These are phyloP conservation scores for Elsinoe australis DNA, from an alignment of 2,329 filamentous ascomycete species.

Conservation along the genomic window DNA sequence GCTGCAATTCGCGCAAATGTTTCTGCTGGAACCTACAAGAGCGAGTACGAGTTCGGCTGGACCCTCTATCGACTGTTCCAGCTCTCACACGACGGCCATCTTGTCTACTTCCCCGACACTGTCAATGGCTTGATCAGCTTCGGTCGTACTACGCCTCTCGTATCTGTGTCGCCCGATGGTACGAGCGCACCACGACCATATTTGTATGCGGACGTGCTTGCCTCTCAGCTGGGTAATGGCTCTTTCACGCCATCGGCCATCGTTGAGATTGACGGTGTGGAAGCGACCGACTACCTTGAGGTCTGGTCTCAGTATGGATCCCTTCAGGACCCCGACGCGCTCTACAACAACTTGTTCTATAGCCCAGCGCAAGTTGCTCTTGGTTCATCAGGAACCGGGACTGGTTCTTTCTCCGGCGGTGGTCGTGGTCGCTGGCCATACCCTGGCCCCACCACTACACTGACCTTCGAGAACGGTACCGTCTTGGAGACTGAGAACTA, in stretches of 20 bases:
- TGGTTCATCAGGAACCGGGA: slow-evolving; percentile 34
- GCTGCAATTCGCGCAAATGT: slow-evolving; percentile 36
- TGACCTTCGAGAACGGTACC: slow-evolving; percentile 42
- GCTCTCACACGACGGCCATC: slow-evolving; percentile 58
- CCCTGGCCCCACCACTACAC: slow-evolving; percentile 37
- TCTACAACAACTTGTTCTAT: slow-evolving; percentile 48
- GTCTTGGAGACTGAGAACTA: slow-evolving; percentile 36
- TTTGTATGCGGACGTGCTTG: slow-evolving; percentile 42
- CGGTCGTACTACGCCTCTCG: slow-evolving; percentile 43
- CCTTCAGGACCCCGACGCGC: slow-evolving; percentile 51
- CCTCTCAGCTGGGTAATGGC: slow-evolving; percentile 34
- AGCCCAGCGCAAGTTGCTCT: slow-evolving; percentile 38
- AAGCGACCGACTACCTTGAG: slow-evolving; percentile 44
- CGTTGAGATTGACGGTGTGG: slow-evolving; percentile 49
- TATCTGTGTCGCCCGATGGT: slow-evolving; percentile 57
- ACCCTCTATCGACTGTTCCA: slow-evolving; percentile 49
- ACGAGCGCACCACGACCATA: slow-evolving; percentile 51
- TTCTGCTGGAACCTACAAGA: slow-evolving; percentile 31
- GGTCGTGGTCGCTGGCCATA: slow-evolving; percentile 39
- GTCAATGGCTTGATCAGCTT: slow-evolving; percentile 47
- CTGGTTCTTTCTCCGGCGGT: slow-evolving; percentile 40
- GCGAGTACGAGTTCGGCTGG: slow-evolving; percentile 40
- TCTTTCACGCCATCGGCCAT: slow-evolving; percentile 44
- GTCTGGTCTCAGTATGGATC: slow-evolving; percentile 42
- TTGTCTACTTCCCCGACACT: slow-evolving; percentile 48